Evolutionary conservation across 495 filamentous ascomycete species (phyloP).

Genomic region (Hamigera avellanea): DNA sequence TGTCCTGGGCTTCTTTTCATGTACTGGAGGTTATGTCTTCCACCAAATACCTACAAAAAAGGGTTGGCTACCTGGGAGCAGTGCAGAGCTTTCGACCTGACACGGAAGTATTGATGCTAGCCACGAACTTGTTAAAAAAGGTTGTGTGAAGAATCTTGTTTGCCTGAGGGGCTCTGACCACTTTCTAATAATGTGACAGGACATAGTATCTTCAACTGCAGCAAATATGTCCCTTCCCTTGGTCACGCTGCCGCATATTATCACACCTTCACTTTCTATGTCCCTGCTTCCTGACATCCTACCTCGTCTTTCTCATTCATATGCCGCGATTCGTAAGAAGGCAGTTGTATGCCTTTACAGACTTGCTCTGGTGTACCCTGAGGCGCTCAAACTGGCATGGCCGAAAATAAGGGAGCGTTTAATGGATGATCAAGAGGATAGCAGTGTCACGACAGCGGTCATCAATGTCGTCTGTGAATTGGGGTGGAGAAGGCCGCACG

Average conservation of each 20-base stretch:
- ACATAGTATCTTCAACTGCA: constrained; percentile 63
- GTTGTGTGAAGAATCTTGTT: constrained; percentile 21
- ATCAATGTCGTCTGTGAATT: constrained; percentile 96
- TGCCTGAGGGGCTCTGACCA: too few species aligned
- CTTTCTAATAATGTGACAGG: constrained; percentile 35
- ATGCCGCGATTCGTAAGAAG: constrained; percentile 80
- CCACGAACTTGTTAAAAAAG: constrained; percentile 95
- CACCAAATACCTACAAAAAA: constrained; percentile 83
- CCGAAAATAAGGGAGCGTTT: constrained; percentile 91
- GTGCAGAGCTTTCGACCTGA: constrained; percentile 92
- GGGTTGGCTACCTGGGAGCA: constrained; percentile 91
- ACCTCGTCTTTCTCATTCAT: constrained; percentile 75
- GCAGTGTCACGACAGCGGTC: constrained; percentile 88
- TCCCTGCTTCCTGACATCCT: constrained; percentile 78
- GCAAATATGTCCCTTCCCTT: constrained; percentile 76
- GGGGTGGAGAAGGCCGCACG: constrained; percentile 83
- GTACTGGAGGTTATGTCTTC: constrained; percentile 98
- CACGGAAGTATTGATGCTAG: constrained; percentile 95
- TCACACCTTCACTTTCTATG: constrained; percentile 80
- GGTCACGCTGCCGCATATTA: constrained; percentile 77
- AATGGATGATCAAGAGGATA: constrained; percentile 81
- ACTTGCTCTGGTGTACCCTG: constrained; percentile 85
- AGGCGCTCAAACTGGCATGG: constrained; percentile 85
- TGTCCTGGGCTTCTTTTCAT: constrained; percentile 98
- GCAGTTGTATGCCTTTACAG: constrained; percentile 88